Evolutionary conservation across 2,329 filamentous ascomycete species (phyloP), one percentile per base, ranked within the genome.

Genomic region (Pseudodiploospora longispora): DNA sequence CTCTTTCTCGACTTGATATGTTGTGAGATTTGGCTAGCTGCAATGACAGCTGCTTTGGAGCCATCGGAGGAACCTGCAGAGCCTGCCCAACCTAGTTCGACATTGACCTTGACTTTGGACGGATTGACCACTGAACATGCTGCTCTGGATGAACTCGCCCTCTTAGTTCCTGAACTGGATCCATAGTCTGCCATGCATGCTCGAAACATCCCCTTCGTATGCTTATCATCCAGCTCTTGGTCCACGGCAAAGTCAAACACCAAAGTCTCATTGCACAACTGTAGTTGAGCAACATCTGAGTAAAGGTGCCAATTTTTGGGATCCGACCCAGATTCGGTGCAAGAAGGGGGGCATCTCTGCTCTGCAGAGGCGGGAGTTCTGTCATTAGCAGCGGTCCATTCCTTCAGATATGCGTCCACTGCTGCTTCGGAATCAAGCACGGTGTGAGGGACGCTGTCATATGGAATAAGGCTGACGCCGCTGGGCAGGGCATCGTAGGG

Each of bases 241-340:
- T 19, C 19, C 19, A 34, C 32, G 12, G 12, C 32, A 12, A 34
- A 12, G 12, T 34, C 32, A 19, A 47, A 19, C 7, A 47, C 36
- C 45, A 47, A 43, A 10, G 45, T 47, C 41, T 47, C 33, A 34
- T 47, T 47, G 45, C 45, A 47, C 29, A 38, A 38, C 4, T 36
- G 36, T 3, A 47, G 36, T n/a, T 36, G 38, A 10, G 36, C 44
- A n/a, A n/a, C 30, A 30, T 47, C 44, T 3, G 44, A 36, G 30
- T 19, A 34, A 4, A 34, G 12, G 32, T 9, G 12, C 32, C 32
- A 34, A 34, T 12, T 12, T 9, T 9, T 34, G 12, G 32, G 8
- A 12, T 12, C 12, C 9, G 8, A 9, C 12, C 8, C 32, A 9
- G 32, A 9, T 34, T 34, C 2, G 32, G 9, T 34, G 32, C 32